Percentiles rank a stretch among this genome's conserved stretches.
phyloP scores from a whole-genome alignment of 768 basidiomycete genomes.

The Leccinum imitatum region DNA sequence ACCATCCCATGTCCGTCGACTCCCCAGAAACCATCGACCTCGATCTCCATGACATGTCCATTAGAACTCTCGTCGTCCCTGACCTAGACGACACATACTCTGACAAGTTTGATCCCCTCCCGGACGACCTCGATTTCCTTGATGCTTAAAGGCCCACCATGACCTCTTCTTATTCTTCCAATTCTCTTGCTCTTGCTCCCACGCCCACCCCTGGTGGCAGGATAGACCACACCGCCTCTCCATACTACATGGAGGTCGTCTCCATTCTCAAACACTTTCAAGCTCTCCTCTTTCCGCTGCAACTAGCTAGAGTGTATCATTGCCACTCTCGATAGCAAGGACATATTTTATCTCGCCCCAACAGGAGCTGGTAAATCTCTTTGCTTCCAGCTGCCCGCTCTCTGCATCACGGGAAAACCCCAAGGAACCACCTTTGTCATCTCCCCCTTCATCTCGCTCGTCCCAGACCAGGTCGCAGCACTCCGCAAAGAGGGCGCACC shows the following conservation, averaged over 20 bases:
- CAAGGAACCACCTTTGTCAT: conserved; percentile 87
- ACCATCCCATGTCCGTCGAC: conserved; percentile 6
- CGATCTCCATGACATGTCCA: conserved; percentile 22
- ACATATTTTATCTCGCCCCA: conserved; percentile 95
- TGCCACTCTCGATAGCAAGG: conserved; percentile 73
- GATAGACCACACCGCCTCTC: conserved; percentile 33
- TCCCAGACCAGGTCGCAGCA: conserved; percentile 82
- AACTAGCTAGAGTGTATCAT: conserved; percentile 89
- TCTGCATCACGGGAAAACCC: conserved; percentile 70
- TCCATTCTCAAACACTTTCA: conserved; percentile 48
- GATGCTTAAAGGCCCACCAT: conserved; percentile 9
- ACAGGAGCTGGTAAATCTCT: conserved; percentile 93
- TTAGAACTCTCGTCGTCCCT: conserved; percentile 21
- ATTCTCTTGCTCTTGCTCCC: not conserved
- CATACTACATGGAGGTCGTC: conserved; percentile 32
- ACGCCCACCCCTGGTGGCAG: conserved; percentile 7
- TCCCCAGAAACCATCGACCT: conserved; percentile 18
- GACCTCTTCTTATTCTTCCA: conserved; percentile 11
- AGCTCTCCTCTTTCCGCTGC: conserved; percentile 63
- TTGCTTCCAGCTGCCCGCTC: conserved; percentile 88
- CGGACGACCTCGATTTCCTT: conserved; percentile 18
- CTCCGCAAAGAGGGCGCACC: conserved; percentile 64
- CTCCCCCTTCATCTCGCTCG: conserved; percentile 84
- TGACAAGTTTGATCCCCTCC: conserved; percentile 40
- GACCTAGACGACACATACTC: conserved; percentile 52